These are phyloP conservation scores for Chlorella vulgaris DNA, from an alignment of 139 green algal species.

Conservation along the genomic window DNA sequence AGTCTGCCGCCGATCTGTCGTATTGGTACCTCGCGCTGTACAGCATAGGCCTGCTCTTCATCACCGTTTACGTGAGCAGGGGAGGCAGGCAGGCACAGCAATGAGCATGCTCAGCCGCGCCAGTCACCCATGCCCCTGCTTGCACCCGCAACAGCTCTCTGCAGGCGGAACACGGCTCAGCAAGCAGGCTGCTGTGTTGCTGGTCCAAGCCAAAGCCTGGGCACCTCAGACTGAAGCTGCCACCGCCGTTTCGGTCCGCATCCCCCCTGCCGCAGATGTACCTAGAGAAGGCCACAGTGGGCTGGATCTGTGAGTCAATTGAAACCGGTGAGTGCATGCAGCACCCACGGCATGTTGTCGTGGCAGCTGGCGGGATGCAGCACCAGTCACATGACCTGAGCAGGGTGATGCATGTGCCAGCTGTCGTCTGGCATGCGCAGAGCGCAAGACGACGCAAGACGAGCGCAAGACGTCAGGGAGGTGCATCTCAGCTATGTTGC, in stretches of 20 bases:
- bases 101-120: no score
- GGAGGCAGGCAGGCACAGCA: no score
- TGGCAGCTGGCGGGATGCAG: no score
- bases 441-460: no score
- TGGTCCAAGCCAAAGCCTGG: neutral
- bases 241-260: neutral
- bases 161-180: neutral
- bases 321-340: slow-evolving; percentile 1
- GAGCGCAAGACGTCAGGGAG: no score
- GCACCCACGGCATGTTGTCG: neutral
- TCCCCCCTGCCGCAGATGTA: neutral
- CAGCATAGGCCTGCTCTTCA: slow-evolving; percentile 17
- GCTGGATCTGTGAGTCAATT: slow-evolving; percentile 4
- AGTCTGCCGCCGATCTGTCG: slow-evolving; percentile 8
- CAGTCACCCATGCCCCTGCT: no score
- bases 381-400: no score
- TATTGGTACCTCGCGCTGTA: slow-evolving; percentile 5
- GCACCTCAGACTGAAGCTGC: neutral
- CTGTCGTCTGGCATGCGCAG: no score
- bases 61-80: slow-evolving; percentile 20
- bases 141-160: no score
- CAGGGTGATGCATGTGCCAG: no score
- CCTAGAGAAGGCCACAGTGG: neutral
- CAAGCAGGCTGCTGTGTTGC: neutral
- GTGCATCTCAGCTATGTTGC: no score